Evolutionary conservation across 305 asterid species (phyloP).

Genomic region (Andrographis paniculata): DNA sequence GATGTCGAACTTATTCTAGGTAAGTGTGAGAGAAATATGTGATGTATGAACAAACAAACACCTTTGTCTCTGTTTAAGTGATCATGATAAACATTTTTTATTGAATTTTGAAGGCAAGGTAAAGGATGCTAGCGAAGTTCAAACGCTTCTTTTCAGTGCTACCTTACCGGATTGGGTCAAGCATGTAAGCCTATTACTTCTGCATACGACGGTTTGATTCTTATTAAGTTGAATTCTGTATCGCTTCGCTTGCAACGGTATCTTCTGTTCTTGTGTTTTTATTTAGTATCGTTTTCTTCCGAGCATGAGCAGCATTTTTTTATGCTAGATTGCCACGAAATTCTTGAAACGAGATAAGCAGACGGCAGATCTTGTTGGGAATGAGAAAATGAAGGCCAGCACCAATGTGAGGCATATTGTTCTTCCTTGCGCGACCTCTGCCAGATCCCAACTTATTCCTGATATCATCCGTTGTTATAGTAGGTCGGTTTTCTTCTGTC

Average conservation of each 20-base stretch:
- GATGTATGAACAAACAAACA: too few relatives aligned
- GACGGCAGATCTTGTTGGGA: constrained; percentile 85
- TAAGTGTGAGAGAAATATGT: too few relatives aligned
- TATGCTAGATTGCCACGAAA: constrained; percentile 52
- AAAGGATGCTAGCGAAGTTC: constrained; percentile 80
- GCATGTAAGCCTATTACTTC: constrained; percentile 31
- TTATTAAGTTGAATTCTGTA: background rate
- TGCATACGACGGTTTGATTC: background rate
- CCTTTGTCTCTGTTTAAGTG: background rate
- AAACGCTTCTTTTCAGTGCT: constrained; percentile 96
- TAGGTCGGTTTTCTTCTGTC: constrained; percentile 39
- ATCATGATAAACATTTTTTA: constrained; percentile 4
- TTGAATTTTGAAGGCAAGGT: constrained; percentile 68
- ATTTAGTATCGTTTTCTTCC: background rate
- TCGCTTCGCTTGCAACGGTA: background rate
- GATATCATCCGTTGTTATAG: constrained; percentile 87
- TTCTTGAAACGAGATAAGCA: constrained; percentile 72
- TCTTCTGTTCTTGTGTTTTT: background rate
- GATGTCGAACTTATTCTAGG: constrained; percentile 78
- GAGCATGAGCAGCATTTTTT: background rate
- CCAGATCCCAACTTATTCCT: constrained; percentile 81
- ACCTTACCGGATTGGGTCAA: constrained; percentile 91
- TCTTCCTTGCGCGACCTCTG: constrained; percentile 79
- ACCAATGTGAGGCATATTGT: constrained; percentile 75
- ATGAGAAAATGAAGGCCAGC: constrained; percentile 97